phyloP scores from a whole-genome alignment of 2,329 filamentous ascomycete species.

The Fusarium anguioides region DNA sequence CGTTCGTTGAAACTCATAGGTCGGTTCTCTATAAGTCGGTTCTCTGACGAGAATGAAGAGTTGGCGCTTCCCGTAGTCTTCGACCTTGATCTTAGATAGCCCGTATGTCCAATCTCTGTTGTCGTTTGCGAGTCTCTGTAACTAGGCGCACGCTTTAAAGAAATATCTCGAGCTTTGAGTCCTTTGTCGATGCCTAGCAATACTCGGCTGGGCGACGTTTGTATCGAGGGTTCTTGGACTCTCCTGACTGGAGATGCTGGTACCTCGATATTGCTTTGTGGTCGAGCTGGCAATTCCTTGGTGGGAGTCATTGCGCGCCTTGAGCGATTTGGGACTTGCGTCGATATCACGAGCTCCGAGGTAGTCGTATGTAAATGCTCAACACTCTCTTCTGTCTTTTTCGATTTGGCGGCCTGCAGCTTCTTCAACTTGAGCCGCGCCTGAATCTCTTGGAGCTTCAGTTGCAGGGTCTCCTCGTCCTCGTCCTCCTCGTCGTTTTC shows the following conservation, averaged over 20 bases:
- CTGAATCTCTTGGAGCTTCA: slow-evolving; percentile 90
- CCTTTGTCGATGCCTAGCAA: slow-evolving; percentile 92
- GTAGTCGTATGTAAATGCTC: slow-evolving; percentile 31
- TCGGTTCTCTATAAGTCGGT: slow-evolving; percentile 56
- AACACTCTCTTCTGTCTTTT: slow-evolving; percentile 36
- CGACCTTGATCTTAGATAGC: slow-evolving; percentile 58
- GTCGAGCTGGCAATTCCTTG: slow-evolving; percentile 34
- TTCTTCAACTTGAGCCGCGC: slow-evolving; percentile 89
- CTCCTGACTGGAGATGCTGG: slow-evolving; percentile 78
- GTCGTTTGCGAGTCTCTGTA: slow-evolving; percentile 48
- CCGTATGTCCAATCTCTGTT: slow-evolving; percentile 38
- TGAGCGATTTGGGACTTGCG: slow-evolving; percentile 31
- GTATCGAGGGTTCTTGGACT: slow-evolving; percentile 61
- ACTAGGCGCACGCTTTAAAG: slow-evolving; percentile 77
- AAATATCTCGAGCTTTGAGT: slow-evolving; percentile 81
- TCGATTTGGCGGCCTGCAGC: slow-evolving; percentile 69
- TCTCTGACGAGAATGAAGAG: slow-evolving; percentile 41
- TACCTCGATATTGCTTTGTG: slow-evolving; percentile 71
- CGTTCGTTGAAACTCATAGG: slow-evolving; percentile 83
- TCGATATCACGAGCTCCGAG: slow-evolving; percentile 41
- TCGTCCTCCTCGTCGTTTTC: slow-evolving; percentile 72
- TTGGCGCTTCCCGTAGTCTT: slow-evolving; percentile 52
- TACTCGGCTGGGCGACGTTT: slow-evolving; percentile 81
- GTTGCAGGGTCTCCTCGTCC: slow-evolving; percentile 88
- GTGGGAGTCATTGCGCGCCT: slow-evolving; percentile 45